These are phyloP conservation scores for Aureobasidium sp. DNA, from an alignment of 2,329 filamentous ascomycete genomes.

Conservation along the genomic window DNA sequence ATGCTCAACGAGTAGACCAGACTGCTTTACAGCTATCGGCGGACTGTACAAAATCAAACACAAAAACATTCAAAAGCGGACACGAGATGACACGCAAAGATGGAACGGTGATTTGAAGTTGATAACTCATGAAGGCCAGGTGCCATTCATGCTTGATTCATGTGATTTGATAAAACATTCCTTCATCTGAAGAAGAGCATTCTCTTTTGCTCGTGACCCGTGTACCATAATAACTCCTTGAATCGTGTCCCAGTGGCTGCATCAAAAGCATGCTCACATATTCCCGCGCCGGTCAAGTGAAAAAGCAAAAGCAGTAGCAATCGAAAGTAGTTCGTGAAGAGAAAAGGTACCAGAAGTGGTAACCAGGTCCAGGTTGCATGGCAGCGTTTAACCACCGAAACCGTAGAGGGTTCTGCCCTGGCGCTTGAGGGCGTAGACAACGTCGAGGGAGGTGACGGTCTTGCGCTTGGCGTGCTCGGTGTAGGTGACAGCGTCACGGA, in stretches of 20 bases:
- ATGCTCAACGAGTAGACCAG: not conserved
- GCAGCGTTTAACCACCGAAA: slow-evolving; percentile 53
- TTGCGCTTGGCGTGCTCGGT: slow-evolving; percentile 78
- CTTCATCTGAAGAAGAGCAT: slow-evolving; percentile 12
- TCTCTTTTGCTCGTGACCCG: not conserved
- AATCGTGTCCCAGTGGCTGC: slow-evolving; percentile 6
- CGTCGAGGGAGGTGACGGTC: slow-evolving; percentile 58
- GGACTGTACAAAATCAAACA: not conserved
- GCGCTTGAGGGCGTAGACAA: slow-evolving; percentile 58
- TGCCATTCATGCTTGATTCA: slow-evolving; percentile 8
- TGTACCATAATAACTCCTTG: slow-evolving; percentile 11
- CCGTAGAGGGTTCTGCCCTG: slow-evolving; percentile 61
- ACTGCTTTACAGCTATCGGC: not conserved
- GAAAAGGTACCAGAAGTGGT: not conserved
- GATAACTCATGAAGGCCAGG: slow-evolving; percentile 2
- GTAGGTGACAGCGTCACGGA: slow-evolving; percentile 73
- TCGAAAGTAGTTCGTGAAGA: slow-evolving; percentile 5
- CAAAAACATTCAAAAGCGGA: not conserved
- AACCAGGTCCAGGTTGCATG: not conserved
- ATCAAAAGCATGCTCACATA: slow-evolving; percentile 11
- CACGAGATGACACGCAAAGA: not conserved
- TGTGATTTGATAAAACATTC: slow-evolving; percentile 10
- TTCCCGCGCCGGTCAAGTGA: not conserved
- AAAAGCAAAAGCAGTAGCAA: slow-evolving; percentile 4
- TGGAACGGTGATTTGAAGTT: not conserved